These are phyloP conservation scores for Histomonas meleagridis DNA, from an alignment of 208 protist genomes.

Conservation along the genomic window DNA sequence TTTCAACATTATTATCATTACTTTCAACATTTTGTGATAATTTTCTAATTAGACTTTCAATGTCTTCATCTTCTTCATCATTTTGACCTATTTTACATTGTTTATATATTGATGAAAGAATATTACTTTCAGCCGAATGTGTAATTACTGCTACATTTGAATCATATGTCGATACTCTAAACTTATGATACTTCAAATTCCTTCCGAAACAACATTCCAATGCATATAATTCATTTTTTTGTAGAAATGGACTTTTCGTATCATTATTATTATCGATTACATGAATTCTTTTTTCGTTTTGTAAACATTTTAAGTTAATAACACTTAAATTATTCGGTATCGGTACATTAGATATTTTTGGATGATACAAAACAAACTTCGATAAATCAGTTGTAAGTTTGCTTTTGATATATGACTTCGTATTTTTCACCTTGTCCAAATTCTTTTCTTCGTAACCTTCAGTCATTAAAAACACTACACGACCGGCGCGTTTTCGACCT, in stretches of 20 bases:
- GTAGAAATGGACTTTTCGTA: background rate
- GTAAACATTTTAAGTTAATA: background rate
- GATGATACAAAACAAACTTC: background rate
- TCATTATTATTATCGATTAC: background rate
- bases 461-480: background rate
- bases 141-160: background rate
- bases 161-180: background rate
- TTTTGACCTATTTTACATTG: no score
- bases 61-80: no score
- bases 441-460: slow-evolving; percentile 10
- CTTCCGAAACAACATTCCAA: background rate
- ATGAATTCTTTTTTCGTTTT: background rate
- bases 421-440: background rate
- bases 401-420: background rate
- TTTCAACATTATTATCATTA: no score
- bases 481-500: slow-evolving; percentile 41
- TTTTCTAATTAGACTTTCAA: no score
- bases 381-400: background rate
- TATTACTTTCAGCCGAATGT: background rate
- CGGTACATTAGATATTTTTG: background rate
- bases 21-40: no score
- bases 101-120: background rate
- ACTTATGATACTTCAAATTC: background rate
- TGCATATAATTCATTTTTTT: background rate
- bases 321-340: background rate